These are phyloP conservation scores for Suillus subluteus DNA, from an alignment of 768 basidiomycete genomes.

Conservation along the genomic window DNA sequence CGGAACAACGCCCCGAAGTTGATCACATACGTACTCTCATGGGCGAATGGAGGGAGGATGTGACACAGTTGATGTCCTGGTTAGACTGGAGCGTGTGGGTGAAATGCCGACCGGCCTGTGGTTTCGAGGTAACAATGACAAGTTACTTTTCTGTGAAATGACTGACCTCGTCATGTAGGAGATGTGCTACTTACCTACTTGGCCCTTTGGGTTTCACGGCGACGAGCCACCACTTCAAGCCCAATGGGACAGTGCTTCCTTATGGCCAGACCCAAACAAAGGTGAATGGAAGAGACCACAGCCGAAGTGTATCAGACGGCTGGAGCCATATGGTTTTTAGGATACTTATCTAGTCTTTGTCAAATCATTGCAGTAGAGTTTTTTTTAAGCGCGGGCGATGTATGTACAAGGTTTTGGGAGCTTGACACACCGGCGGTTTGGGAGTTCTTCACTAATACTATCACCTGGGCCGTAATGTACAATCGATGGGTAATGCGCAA, in stretches of 20 bases:
- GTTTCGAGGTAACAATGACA: conserved; percentile 11
- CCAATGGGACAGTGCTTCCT: not conserved
- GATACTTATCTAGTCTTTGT: not conserved
- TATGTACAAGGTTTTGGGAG: no score
- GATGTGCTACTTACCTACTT: conserved; percentile 32
- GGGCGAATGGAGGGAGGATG: conserved; percentile 15
- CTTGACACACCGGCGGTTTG: no score
- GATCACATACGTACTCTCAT: conserved; percentile 7
- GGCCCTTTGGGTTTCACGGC: conserved; percentile 19
- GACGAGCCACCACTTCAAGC: not conserved
- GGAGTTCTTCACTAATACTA: not conserved
- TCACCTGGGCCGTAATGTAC: not conserved
- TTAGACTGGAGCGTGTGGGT: conserved; percentile 28
- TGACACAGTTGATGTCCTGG: conserved; percentile 21
- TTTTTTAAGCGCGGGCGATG: no score
- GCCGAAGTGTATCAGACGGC: conserved; percentile 23
- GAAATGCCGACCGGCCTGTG: conserved; percentile 22
- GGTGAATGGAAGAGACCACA: conserved; percentile 31
- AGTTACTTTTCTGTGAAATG: not conserved
- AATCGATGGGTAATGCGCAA: not conserved
- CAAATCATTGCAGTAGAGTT: not conserved
- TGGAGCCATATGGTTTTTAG: conserved; percentile 15
- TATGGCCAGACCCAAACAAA: not conserved
- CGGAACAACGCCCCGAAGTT: conserved; percentile 4
- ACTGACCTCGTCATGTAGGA: conserved; percentile 19